phyloP scores from a whole-genome alignment of 2,329 filamentous ascomycete genomes.

The Trichoderma harzianum region DNA sequence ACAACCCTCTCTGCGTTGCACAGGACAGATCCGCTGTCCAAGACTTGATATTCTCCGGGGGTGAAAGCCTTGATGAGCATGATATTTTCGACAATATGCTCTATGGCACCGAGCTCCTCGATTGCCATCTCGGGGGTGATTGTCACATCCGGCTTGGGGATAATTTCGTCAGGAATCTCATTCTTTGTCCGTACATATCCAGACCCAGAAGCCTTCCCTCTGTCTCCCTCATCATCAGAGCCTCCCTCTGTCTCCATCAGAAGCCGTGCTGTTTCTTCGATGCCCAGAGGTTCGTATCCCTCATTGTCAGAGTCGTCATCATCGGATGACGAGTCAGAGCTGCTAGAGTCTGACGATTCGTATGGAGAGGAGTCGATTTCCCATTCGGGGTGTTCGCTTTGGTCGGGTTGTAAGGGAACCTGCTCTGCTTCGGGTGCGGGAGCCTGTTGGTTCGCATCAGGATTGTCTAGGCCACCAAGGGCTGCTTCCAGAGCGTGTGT shows the following conservation, averaged over 20 bases:
- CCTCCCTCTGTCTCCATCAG: conserved; percentile 80
- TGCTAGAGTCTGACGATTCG: conserved; percentile 59
- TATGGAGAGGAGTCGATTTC: conserved; percentile 76
- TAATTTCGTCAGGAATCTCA: conserved; percentile 62
- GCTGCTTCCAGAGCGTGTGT: conserved; percentile 44
- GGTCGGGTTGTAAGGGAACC: conserved; percentile 30
- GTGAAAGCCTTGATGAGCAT: conserved; percentile 75
- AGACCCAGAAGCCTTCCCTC: conserved; percentile 36
- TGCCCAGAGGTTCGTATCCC: conserved; percentile 69
- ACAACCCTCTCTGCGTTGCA: conserved; percentile 73
- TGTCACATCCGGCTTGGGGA: conserved; percentile 73
- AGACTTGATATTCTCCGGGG: conserved; percentile 77
- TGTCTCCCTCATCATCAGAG: conserved; percentile 71
- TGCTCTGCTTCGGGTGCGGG: conserved; percentile 17
- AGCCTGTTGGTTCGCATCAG: conserved; percentile 1
- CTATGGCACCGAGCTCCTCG: conserved; percentile 68
- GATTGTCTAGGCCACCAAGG: conserved; percentile 36
- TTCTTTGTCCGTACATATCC: conserved; percentile 74
- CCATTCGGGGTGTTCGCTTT: conserved; percentile 68
- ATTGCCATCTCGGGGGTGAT: conserved; percentile 76
- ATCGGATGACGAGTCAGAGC: conserved; percentile 58
- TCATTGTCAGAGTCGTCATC: conserved; percentile 52
- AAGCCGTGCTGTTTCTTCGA: conserved; percentile 79
- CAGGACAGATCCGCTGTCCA: conserved; percentile 80
- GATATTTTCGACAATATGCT: conserved; percentile 74